Evolutionary conservation across 1,139 yeast species (phyloP).

Genomic region (Sugiyamaella sp.): DNA sequence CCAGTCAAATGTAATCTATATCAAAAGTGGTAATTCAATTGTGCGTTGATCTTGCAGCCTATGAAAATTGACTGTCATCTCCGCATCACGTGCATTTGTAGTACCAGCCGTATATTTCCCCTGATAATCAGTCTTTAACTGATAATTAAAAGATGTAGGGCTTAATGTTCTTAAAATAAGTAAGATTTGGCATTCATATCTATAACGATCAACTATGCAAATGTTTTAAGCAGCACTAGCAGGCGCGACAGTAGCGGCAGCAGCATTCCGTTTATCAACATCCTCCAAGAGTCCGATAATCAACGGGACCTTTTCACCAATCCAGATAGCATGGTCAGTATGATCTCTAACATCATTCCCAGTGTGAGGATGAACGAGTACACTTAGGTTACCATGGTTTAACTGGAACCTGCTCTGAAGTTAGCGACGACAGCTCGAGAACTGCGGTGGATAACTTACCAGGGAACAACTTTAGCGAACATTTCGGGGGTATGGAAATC

Average conservation of each 20-base stretch:
- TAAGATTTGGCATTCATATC: no score
- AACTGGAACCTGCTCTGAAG: constrained; percentile 44
- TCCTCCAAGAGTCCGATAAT: constrained; percentile 21
- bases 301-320: constrained; percentile 47
- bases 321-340: constrained; percentile 57
- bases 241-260: constrained; percentile 4
- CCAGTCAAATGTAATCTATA: not conserved
- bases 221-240: constrained; percentile 1
- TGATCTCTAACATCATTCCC: constrained; percentile 51
- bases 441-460: constrained; percentile 26
- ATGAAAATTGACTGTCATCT: no score
- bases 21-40: not conserved
- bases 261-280: constrained; percentile 6
- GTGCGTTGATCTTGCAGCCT: not conserved
- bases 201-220: no score
- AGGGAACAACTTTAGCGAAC: constrained; percentile 42
- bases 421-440: no score
- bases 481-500: constrained; percentile 44
- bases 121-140: not conserved
- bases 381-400: constrained; percentile 55
- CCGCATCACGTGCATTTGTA: not conserved
- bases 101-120: no score
- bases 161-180: no score
- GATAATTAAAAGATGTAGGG: not conserved
- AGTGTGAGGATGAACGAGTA: constrained; percentile 57